Conservation (phyloP, 495 filamentous ascomycete genomes). For the Aspergillus heteromorphus region DNA sequence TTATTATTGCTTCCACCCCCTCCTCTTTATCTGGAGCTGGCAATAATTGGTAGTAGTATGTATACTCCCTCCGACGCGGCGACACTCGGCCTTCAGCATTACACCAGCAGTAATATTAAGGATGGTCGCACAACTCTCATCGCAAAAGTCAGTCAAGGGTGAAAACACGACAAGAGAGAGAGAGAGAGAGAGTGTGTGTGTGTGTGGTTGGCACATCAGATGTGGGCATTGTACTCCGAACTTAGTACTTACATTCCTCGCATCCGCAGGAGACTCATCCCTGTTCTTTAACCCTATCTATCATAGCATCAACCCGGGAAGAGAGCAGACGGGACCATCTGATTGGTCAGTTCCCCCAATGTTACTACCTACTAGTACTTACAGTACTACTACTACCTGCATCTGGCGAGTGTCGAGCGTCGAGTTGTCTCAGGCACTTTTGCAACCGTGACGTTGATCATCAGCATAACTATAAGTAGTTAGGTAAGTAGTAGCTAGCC, state of each 20-base stretch:
- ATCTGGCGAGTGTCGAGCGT: no score
- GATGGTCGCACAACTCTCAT: neutral
- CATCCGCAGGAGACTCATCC: conserved; percentile 1
- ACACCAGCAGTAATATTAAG: no score
- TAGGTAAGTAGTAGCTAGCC: no score
- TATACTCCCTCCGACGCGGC: neutral
- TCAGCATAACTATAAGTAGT: no score
- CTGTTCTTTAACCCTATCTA: conserved; percentile 9
- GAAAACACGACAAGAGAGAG: neutral
- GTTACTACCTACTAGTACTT: no score
- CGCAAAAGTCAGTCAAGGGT: neutral
- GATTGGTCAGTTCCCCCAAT: neutral
- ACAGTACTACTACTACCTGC: neutral
- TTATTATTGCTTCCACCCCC: neutral
- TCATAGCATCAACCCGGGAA: neutral
- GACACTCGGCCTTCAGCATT: neutral
- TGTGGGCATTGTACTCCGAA: no score
- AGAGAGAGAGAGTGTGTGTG: no score
- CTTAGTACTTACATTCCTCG: neutral
- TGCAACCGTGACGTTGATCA: no score
- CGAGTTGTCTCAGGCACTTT: no score
- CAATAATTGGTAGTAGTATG: no score
- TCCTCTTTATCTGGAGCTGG: neutral
- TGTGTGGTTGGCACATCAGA: neutral
- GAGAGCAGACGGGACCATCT: neutral